Evolutionary conservation across 179 eudicot species (phyloP).

Genomic region (Nepenthes alata): DNA sequence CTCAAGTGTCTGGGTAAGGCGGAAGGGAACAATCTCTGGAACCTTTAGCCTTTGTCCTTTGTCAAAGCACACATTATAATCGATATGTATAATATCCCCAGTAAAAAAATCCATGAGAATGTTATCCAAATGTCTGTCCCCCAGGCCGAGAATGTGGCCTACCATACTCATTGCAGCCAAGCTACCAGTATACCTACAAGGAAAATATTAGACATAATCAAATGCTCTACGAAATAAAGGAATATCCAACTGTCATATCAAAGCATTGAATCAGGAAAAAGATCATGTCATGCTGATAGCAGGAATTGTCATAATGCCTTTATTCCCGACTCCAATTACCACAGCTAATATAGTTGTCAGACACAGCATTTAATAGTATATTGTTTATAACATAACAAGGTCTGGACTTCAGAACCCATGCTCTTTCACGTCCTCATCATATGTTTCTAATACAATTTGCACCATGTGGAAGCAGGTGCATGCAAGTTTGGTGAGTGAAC

Average conservation of each 20-base stretch:
- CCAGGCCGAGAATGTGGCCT: slow-evolving; percentile 96
- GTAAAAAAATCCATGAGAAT: slow-evolving; percentile 75
- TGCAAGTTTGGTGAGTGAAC: too few species aligned
- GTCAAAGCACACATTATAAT: slow-evolving; percentile 98
- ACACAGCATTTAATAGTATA: too few species aligned
- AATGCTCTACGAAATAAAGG: not conserved
- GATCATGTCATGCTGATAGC: not conserved
- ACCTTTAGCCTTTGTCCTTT: slow-evolving; percentile 92
- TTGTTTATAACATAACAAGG: too few species aligned
- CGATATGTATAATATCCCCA: slow-evolving; percentile 95
- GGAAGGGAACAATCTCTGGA: slow-evolving; percentile 99
- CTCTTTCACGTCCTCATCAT: too few species aligned
- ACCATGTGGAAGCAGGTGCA: too few species aligned
- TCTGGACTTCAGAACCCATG: too few species aligned
- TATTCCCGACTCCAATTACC: too few species aligned
- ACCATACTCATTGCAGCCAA: slow-evolving; percentile 98
- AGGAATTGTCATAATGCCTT: not conserved
- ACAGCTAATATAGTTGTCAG: too few species aligned
- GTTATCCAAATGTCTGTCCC: slow-evolving; percentile 98
- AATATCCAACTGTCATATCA: not conserved
- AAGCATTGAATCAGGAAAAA: not conserved
- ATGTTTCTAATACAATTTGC: too few species aligned
- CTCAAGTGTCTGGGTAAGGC: slow-evolving; percentile 93
- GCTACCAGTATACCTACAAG: slow-evolving; percentile 76
- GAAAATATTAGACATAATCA: slow-evolving; percentile 6